Conservation (phyloP, 306 rosid genomes). For the Medicago ruthenica region DNA sequence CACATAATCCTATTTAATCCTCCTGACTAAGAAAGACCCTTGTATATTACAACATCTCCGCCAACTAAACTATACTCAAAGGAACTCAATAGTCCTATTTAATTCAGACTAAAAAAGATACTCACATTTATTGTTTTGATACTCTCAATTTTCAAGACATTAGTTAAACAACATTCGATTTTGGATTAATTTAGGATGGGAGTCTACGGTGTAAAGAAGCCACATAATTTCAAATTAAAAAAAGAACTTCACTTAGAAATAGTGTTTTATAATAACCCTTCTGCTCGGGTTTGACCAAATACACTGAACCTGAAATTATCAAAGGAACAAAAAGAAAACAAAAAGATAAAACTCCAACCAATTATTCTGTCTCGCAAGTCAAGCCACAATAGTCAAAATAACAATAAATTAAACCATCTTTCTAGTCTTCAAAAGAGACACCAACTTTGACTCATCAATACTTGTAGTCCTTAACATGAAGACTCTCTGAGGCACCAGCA, state of each 20-base stretch:
- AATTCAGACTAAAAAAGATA: no score
- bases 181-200: no score
- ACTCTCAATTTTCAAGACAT: no score
- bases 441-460: conserved; percentile 40
- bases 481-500: conserved; percentile 48
- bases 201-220: no score
- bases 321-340: neutral
- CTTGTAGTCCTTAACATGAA: conserved; percentile 45
- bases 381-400: conserved; percentile 25
- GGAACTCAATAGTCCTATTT: no score
- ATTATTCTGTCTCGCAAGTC: conserved; percentile 33
- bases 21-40: no score
- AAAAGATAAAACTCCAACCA: conserved; percentile 24
- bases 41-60: no score
- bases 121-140: no score
- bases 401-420: conserved; percentile 26
- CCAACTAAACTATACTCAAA: no score
- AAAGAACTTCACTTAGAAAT: conserved; percentile 9
- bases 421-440: neutral
- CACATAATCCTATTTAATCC: no score
- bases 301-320: conserved; percentile 29
- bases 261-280: conserved; percentile 22
- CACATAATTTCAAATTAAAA: conserved; percentile 23
- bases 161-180: no score
- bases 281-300: conserved; percentile 20